A percentile compares a stretch with the other conserved stretches of the same genome.
Conservation (phyloP, 129 eudicot genomes). For the Chrysanthemum makinoi region DNA sequence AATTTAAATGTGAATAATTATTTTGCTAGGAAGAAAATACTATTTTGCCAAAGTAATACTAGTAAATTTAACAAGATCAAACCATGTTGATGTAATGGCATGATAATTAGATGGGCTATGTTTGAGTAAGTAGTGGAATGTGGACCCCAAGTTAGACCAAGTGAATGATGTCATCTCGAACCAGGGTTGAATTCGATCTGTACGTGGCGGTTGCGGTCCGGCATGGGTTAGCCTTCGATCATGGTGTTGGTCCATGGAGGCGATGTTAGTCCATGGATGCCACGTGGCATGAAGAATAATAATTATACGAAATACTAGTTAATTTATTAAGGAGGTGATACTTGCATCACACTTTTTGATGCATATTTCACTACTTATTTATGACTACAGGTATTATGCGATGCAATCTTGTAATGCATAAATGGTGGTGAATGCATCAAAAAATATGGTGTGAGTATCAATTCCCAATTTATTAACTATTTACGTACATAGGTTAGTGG, state of each 20-base stretch:
- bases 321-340: too few species aligned
- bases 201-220: constrained; percentile 47
- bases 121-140: constrained; percentile 34
- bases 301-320: not conserved
- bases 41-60: too few species aligned
- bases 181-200: constrained; percentile 11
- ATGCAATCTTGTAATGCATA: too few species aligned
- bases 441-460: too few species aligned
- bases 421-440: too few species aligned
- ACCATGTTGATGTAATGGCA: constrained; percentile 8
- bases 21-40: too few species aligned
- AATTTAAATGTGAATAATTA: too few species aligned
- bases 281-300: constrained; percentile 16
- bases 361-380: too few species aligned
- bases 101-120: constrained; percentile 12
- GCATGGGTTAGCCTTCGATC: constrained; percentile 43
- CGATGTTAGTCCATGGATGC: constrained; percentile 6
- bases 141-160: constrained; percentile 29
- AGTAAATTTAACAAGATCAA: constrained; percentile 16
- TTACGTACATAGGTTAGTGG: constrained; percentile 5
- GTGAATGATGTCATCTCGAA: constrained; percentile 32
- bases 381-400: too few species aligned
- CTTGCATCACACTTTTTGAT: too few species aligned
- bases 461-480: not conserved
- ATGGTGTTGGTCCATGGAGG: constrained; percentile 36